Evolutionary conservation across 225 moss, liverwort and hornwort genomes (phyloP).

Genomic region (Physcomitrium patens): DNA sequence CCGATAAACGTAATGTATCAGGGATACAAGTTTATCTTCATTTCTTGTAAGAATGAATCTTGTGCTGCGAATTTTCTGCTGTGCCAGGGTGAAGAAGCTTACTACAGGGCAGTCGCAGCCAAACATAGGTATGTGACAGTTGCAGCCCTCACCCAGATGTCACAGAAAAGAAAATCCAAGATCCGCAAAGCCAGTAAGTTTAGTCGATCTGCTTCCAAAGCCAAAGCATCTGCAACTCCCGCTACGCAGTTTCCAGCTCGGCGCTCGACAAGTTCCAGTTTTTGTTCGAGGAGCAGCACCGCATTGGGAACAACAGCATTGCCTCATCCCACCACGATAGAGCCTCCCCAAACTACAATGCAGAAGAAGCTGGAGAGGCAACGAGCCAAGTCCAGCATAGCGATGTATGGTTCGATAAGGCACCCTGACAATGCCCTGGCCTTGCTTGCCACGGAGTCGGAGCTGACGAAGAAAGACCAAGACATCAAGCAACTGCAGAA

Average conservation of each 20-base stretch:
- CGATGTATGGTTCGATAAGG: constrained; percentile 31
- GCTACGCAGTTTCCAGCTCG: constrained; percentile 7
- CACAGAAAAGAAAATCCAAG: constrained; percentile 35
- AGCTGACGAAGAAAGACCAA: constrained; percentile 43
- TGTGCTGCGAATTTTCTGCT: not conserved
- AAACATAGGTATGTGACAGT: constrained; percentile 51
- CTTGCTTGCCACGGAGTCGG: constrained; percentile 35
- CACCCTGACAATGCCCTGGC: constrained; percentile 41
- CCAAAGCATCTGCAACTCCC: not conserved
- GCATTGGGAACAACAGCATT: constrained; percentile 1
- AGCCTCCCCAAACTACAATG: constrained; percentile 25
- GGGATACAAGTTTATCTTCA: too few relatives aligned
- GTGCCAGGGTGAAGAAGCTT: constrained; percentile 47
- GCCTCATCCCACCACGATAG: not conserved
- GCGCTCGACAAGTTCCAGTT: constrained; percentile 14
- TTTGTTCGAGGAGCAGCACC: constrained; percentile 18
- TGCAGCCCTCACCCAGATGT: constrained; percentile 37
- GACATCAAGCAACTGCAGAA: constrained; percentile 44
- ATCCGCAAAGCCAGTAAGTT: constrained; percentile 30
- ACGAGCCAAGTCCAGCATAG: constrained; percentile 35
- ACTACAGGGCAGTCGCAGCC: constrained; percentile 45
- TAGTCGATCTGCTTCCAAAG: constrained; percentile 33
- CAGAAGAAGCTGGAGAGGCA: constrained; percentile 27
- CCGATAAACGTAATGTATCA: too few relatives aligned
- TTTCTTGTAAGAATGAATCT: not conserved